These are phyloP conservation scores for Kitagawia praeruptora DNA, from an alignment of 129 eudicot genomes.

Conservation along the genomic window DNA sequence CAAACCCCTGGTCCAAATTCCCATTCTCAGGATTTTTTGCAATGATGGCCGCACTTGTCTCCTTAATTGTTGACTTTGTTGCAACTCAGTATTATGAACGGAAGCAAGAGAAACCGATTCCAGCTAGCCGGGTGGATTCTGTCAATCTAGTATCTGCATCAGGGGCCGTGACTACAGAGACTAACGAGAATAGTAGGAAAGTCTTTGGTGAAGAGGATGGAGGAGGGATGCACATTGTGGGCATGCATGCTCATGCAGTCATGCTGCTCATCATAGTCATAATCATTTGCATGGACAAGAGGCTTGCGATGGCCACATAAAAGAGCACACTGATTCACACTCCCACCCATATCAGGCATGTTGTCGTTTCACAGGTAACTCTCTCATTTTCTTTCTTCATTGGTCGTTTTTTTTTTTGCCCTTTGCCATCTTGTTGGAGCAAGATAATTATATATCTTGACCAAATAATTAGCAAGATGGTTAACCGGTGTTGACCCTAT, in stretches of 20 bases:
- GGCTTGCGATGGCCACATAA: slow-evolving; percentile 39
- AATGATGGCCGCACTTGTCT: slow-evolving; percentile 73
- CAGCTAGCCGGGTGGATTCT: slow-evolving; percentile 28
- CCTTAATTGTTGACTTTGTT: slow-evolving; percentile 68
- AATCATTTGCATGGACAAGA: slow-evolving; percentile 61
- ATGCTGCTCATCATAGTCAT: slow-evolving; percentile 83
- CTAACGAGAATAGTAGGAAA: slow-evolving; percentile 27
- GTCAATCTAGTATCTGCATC: slow-evolving; percentile 31
- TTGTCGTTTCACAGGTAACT: slow-evolving; percentile 85
- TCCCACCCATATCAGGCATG: slow-evolving; percentile 48
- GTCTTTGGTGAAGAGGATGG: slow-evolving; percentile 81
- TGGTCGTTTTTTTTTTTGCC: not conserved
- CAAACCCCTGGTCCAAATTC: slow-evolving; percentile 75
- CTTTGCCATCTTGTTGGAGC: not conserved
- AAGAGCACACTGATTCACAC: slow-evolving; percentile 25
- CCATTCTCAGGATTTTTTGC: slow-evolving; percentile 82
- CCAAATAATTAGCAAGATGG: not conserved
- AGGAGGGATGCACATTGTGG: slow-evolving; percentile 79
- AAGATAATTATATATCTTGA: not conserved
- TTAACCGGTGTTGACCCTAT: not conserved
- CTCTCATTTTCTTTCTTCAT: not conserved
- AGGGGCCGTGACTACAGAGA: slow-evolving; percentile 28
- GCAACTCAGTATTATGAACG: slow-evolving; percentile 80
- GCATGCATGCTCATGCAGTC: slow-evolving; percentile 98
- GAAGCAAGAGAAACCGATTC: slow-evolving; percentile 60